phyloP scores from a whole-genome alignment of 23 red algal genomes.

The Agarophyton chilense region DNA sequence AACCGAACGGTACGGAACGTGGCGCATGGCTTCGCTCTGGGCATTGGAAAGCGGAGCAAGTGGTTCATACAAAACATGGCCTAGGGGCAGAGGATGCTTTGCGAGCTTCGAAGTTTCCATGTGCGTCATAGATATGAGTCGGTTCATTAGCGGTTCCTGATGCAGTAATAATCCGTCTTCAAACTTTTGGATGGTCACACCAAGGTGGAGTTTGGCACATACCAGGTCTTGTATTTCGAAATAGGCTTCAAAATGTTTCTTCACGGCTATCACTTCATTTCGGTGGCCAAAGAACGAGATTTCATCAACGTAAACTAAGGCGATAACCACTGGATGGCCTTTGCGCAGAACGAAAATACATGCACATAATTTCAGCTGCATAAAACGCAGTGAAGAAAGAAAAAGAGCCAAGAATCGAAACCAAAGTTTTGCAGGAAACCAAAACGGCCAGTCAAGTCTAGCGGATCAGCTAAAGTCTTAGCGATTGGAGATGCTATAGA shows the following conservation, averaged over 20 bases:
- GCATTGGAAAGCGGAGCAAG: neutral
- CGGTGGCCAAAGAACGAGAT: neutral
- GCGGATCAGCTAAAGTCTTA: no score
- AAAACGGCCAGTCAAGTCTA: no score
- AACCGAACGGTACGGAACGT: slow-evolving; percentile 22
- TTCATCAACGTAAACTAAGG: neutral
- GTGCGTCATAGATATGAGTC: neutral
- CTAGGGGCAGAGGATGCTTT: neutral
- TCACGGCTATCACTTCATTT: neutral
- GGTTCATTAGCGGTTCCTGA: slow-evolving; percentile 8
- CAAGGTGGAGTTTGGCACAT: neutral
- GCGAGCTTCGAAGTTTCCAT: neutral
- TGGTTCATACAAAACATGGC: neutral
- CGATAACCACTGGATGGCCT: neutral
- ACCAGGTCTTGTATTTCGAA: slow-evolving; percentile 2
- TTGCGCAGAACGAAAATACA: neutral
- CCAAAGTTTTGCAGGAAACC: no score
- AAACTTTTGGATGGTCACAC: neutral
- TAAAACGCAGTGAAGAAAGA: neutral
- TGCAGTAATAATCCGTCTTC: slow-evolving; percentile 9
- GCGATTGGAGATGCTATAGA: no score
- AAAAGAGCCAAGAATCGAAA: neutral
- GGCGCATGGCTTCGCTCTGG: neutral
- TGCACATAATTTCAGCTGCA: neutral
- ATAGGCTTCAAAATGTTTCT: neutral